Evolutionary conservation across 2,329 filamentous ascomycete genomes (phyloP), one percentile per base, ranked within the genome.

Genomic region (Verticillium nonalfalfae): DNA sequence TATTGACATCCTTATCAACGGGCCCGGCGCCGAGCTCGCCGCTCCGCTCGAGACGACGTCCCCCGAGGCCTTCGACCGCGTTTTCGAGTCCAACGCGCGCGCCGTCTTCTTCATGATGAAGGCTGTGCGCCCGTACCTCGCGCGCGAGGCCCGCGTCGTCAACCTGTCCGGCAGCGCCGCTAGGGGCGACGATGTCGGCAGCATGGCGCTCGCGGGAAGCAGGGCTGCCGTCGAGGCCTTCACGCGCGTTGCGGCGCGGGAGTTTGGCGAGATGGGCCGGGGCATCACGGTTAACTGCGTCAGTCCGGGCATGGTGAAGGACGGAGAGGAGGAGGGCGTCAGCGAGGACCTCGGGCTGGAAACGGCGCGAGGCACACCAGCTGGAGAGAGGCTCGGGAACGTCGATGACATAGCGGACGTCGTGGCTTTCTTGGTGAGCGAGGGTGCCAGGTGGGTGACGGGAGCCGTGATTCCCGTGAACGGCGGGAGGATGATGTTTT

Each of bases 131-230:
- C 62, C 60, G 21, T 63, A 65, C 55, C 64, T 65, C 4, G 64
- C 64, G 6, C 59, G 56, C 33, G 63, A 63, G 50, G 64, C 64
- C 11, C 66, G 67, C 15, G 63, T 68, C 39, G 65, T 68, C 63
- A 69, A 67, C 56, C 64, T 68, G 58, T 64, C 65, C 15, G 64
- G 63, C 54, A 62, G 66, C 10, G 63, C 66, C n/a, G 64, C 64
- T 54, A 61, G 59, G 45, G 62, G 57, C 36, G 62, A 64, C 56
- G 58, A 26, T 55, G 60, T 61, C 10, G 64, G 62, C 18, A 64
- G 62, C 62, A 65, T 65, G 62, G 64, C 64, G 11, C 64, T 64
- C 35, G 64, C 64, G 14, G 64, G 64, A 9, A 64, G 62, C 58
- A 65, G 64, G 13, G 64, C 64, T 11, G 64, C 64, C 50, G 64